Evolutionary conservation across 202 grass and related monocot genomes (phyloP).

Genomic region (Saccharum hybrid): DNA sequence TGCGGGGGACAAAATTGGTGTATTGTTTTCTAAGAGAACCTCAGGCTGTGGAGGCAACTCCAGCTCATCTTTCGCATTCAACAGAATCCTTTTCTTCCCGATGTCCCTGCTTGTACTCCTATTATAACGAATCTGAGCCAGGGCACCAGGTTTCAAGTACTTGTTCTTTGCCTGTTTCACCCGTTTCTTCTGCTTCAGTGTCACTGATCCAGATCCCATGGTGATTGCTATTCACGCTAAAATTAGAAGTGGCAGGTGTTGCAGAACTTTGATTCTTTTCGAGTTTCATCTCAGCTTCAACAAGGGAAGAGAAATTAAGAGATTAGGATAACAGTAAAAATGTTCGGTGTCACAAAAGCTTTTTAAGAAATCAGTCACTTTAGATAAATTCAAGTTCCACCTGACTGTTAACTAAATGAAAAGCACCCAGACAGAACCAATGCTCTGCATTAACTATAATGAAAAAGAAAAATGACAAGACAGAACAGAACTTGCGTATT

Average conservation of each 20-base stretch:
- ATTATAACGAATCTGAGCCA: slow-evolving; percentile 81
- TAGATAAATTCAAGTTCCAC: slow-evolving; percentile 4
- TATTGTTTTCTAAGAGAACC: slow-evolving; percentile 16
- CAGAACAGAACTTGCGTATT: background rate
- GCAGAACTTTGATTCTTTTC: slow-evolving; percentile 20
- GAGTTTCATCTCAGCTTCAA: slow-evolving; percentile 47
- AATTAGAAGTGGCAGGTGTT: slow-evolving; percentile 13
- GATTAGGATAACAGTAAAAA: background rate
- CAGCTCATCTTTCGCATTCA: slow-evolving; percentile 66
- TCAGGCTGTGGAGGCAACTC: slow-evolving; percentile 31
- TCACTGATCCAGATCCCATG: slow-evolving; percentile 51
- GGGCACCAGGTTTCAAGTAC: slow-evolving; percentile 84
- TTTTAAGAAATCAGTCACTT: background rate
- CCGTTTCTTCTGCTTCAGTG: slow-evolving; percentile 74
- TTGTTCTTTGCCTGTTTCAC: slow-evolving; percentile 74
- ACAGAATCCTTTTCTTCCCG: slow-evolving; percentile 84
- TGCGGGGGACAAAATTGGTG: slow-evolving; percentile 53
- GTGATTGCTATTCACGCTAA: slow-evolving; percentile 12
- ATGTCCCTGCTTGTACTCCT: slow-evolving; percentile 80
- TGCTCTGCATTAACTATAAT: background rate
- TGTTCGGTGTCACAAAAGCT: background rate
- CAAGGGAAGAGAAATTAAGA: slow-evolving; percentile 13
- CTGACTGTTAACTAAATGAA: background rate
- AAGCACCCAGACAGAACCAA: background rate
- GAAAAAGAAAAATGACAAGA: background rate